Conservation (phyloP, 805 yeast species). For the Saccharomycopsis sp. region DNA sequence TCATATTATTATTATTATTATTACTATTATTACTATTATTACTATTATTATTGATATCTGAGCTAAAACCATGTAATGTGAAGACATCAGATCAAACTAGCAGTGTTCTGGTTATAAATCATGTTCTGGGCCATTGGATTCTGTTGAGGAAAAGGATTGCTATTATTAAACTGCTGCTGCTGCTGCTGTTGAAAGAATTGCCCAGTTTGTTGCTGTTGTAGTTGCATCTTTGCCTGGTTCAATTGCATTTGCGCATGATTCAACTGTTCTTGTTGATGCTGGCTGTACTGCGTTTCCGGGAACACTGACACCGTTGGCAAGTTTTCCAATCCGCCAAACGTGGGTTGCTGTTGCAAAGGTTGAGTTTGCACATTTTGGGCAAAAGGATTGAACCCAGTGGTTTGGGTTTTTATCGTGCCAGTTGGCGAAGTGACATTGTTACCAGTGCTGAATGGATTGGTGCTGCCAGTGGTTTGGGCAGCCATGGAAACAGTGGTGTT, state of each 20-base stretch:
- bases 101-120: background rate
- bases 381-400: conserved; percentile 59
- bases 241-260: conserved; percentile 15
- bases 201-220: conserved; percentile 24
- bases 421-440: conserved; percentile 27
- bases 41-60: background rate
- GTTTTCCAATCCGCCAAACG: conserved; percentile 67
- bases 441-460: conserved; percentile 36
- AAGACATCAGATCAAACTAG: background rate
- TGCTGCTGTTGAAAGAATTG: conserved; percentile 23
- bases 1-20: background rate
- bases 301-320: conserved; percentile 60
- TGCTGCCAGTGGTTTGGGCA: conserved; percentile 10
- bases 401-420: conserved; percentile 30
- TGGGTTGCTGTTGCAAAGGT: conserved; percentile 39
- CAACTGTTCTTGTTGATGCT: conserved; percentile 4
- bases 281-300: conserved; percentile 48
- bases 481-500: conserved; percentile 19
- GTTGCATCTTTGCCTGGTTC: conserved; percentile 15
- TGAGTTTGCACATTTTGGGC: conserved; percentile 28
- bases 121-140: background rate
- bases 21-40: background rate
- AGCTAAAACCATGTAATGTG: background rate
- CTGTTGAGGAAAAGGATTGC: no score
- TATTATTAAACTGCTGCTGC: no score